Conservation (phyloP, 345 rosid genomes). For the Euphorbia peplus region DNA sequence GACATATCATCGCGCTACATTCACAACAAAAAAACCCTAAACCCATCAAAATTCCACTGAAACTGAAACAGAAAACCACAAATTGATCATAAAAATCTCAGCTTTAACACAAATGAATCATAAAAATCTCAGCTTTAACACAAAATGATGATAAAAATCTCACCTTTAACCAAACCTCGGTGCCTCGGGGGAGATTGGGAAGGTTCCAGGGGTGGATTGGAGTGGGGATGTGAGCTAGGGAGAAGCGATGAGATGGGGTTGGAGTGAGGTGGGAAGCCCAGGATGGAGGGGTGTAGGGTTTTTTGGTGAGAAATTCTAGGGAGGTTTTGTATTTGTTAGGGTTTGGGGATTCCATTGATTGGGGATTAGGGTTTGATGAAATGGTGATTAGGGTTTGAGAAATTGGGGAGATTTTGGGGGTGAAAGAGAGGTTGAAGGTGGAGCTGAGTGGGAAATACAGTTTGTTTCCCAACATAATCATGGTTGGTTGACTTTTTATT, state of each 20-base stretch:
- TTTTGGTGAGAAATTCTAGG: constrained; percentile 5
- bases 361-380: too few relatives aligned
- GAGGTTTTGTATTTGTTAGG: too few relatives aligned
- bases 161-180: constrained; percentile 87
- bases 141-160: too few relatives aligned
- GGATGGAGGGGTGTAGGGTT: constrained; percentile 21
- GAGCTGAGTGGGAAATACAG: too few relatives aligned
- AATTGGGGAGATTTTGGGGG: not conserved
- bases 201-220: constrained; percentile 89
- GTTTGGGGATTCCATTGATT: constrained; percentile 9
- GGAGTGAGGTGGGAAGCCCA: constrained; percentile 26
- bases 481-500: too few relatives aligned
- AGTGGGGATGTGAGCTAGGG: constrained; percentile 56
- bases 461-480: too few relatives aligned
- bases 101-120: too few relatives aligned
- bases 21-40: not conserved
- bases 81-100: too few relatives aligned
- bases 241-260: constrained; percentile 18
- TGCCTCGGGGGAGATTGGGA: constrained; percentile 65
- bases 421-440: too few relatives aligned
- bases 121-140: too few relatives aligned
- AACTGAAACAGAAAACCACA: too few relatives aligned
- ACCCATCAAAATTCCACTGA: not conserved
- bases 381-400: too few relatives aligned
- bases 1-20: constrained; percentile 69